Evolutionary conservation across 345 rosid genomes (phyloP).

Genomic region (Microcos paniculata): DNA sequence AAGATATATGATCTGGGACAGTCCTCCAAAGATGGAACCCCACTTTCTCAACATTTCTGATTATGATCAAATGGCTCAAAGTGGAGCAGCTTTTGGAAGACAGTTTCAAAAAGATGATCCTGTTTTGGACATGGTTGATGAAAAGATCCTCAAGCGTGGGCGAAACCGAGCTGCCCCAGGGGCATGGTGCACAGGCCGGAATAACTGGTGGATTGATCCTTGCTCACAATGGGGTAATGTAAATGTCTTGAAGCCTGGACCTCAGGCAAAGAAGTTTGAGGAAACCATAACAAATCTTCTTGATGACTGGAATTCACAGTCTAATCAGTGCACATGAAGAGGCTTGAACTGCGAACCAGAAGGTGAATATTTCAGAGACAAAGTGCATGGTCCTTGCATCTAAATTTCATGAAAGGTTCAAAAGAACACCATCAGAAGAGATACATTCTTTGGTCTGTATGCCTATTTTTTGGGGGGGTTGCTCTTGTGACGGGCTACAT

Average conservation of each 20-base stretch:
- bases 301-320: constrained; percentile 63
- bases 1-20: constrained; percentile 93
- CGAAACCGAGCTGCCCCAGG: constrained; percentile 61
- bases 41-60: constrained; percentile 62
- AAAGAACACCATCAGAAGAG: constrained; percentile 18
- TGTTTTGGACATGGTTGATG: constrained; percentile 69
- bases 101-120: constrained; percentile 74
- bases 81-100: constrained; percentile 90
- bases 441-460: constrained; percentile 40
- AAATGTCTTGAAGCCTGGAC: constrained; percentile 75
- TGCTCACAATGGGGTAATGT: constrained; percentile 96
- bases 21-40: constrained; percentile 96
- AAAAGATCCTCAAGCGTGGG: constrained; percentile 71
- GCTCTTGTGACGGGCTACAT: constrained; percentile 16
- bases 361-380: constrained; percentile 19
- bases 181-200: constrained; percentile 86
- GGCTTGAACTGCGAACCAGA: not conserved
- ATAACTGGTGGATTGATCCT: constrained; percentile 81
- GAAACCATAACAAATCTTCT: constrained; percentile 65
- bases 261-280: constrained; percentile 67
- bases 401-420: constrained; percentile 20
- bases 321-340: constrained; percentile 83
- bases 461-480: constrained; percentile 36
- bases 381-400: constrained; percentile 28
- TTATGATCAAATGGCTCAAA: constrained; percentile 65